Percentiles rank a stretch among this genome's conserved stretches.
Evolutionary conservation across 331 rosid species (phyloP).

Genomic region (Pyracantha coccinea): DNA sequence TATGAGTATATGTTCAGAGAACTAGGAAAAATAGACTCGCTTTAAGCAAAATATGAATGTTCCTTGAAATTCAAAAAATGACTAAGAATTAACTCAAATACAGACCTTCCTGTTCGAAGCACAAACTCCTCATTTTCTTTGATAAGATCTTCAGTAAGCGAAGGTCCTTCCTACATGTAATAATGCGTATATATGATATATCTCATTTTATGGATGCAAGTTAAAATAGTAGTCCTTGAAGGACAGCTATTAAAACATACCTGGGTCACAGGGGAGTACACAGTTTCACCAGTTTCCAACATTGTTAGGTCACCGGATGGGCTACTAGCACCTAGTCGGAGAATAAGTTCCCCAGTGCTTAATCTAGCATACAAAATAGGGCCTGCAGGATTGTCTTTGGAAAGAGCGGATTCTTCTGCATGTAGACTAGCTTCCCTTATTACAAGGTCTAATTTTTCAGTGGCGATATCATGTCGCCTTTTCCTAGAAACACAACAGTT

Average conservation of each 20-base stretch:
- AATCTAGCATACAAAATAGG: slow-evolving; percentile 64
- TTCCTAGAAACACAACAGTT: slow-evolving; percentile 91
- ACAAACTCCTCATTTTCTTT: slow-evolving; percentile 97
- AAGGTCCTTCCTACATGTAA: slow-evolving; percentile 81
- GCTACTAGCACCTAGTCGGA: slow-evolving; percentile 73
- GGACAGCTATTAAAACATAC: slow-evolving; percentile 35
- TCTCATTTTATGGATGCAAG: slow-evolving; percentile 16
- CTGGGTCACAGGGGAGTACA: slow-evolving; percentile 91
- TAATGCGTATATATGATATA: slow-evolving; percentile 18
- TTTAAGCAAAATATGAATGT: slow-evolving; percentile 6
- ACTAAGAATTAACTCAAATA: slow-evolving; percentile 12
- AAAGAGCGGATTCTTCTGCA: slow-evolving; percentile 28
- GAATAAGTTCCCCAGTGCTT: slow-evolving; percentile 68
- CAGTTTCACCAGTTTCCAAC: slow-evolving; percentile 96
- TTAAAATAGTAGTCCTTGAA: slow-evolving; percentile 1
- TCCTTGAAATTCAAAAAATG: neutral
- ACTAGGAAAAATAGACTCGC: neutral
- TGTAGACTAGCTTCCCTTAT: slow-evolving; percentile 52
- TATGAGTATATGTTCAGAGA: neutral
- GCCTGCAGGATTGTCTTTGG: slow-evolving; percentile 26
- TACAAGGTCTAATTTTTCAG: slow-evolving; percentile 60
- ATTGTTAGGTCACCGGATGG: slow-evolving; percentile 51
- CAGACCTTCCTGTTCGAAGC: slow-evolving; percentile 98
- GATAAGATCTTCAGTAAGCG: slow-evolving; percentile 91
- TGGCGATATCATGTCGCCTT: slow-evolving; percentile 59